Conservation (phyloP, 345 rosid genomes). For the Streptanthus diversifolius region DNA sequence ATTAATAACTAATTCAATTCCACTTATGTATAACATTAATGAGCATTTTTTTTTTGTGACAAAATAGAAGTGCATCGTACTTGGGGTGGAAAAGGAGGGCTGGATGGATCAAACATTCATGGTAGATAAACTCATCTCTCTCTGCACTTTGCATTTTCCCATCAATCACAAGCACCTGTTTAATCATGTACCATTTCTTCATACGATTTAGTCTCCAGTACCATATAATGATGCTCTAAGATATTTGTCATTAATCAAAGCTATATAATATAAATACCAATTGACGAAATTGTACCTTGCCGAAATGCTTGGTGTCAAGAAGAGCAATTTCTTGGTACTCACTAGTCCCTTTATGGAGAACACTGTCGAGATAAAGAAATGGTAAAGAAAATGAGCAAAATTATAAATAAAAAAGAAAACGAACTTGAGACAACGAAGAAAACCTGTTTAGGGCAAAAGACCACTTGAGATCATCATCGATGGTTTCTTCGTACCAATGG, state of each 20-base stretch:
- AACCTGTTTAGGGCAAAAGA: slow-evolving; percentile 88
- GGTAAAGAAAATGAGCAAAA: background rate
- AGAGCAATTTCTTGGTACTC: slow-evolving; percentile 80
- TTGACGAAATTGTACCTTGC: slow-evolving; percentile 49
- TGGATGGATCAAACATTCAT: slow-evolving; percentile 90
- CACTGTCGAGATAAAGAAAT: slow-evolving; percentile 39
- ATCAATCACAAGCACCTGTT: slow-evolving; percentile 80
- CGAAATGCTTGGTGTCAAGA: slow-evolving; percentile 83
- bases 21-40: background rate
- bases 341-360: slow-evolving; percentile 71
- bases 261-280: background rate
- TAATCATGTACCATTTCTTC: background rate
- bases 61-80: slow-evolving; percentile 32
- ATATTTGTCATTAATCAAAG: background rate
- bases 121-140: slow-evolving; percentile 87
- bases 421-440: slow-evolving; percentile 1
- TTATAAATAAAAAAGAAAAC: background rate
- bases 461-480: slow-evolving; percentile 92
- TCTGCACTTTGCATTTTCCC: slow-evolving; percentile 99
- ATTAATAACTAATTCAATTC: background rate
- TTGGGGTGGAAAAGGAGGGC: slow-evolving; percentile 71
- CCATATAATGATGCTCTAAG: background rate
- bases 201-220: background rate
- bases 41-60: too few relatives aligned
- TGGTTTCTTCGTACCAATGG: slow-evolving; percentile 77